Base-by-base conservation (phyloP, 768 basidiomycete genomes). In the Aureoboletus auriporus region DNA sequence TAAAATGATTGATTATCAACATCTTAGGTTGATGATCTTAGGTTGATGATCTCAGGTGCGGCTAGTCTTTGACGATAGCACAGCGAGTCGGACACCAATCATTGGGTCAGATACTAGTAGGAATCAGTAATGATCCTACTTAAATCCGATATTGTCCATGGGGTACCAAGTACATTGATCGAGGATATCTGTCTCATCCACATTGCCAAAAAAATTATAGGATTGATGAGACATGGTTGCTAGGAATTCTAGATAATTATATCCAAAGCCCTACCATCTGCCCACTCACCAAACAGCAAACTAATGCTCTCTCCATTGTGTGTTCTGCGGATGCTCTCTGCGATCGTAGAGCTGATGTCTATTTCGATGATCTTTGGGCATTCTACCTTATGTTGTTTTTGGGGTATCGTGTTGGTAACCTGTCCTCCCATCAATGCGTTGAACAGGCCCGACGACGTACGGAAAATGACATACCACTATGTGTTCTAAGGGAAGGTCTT, bases 341-440 rank as follows among this genome's bases (percentile, higher is more conserved):
- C 89, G 55, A 99, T 84, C 33, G 89, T 91, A 26, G 90, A 81
- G 62, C 85, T 89, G 60, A 98, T 80, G 69, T 99, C 96, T 59
- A 99, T 82, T 8, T 87, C 85, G 57, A 87, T 80, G 46, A 99
- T 75, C 66, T 96, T 97, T 30, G 79, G 73, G 60, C 84, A 84
- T 29, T 65, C 61, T 4, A 58, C 69, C 57, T 78, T 72, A 56
- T 93, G 84, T 46, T 83, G 75, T 41, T 64, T 76, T 75, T 96
- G 93, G 14, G 93, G 93, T 50, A 95, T 84, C 12, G 94, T 91
- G 70, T 99, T 99, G 41, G 96, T 96, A 33, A 97, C 93, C 84
- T 92, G 59, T 40, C 29, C 42, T n/a, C 39, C 31, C 51, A 33
- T 59, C 31, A 51, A 50, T 34, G 31, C 34, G 39, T 37, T 28